Conservation (phyloP, 176 grass and related monocot genomes). For the Oropetium thomaeum region DNA sequence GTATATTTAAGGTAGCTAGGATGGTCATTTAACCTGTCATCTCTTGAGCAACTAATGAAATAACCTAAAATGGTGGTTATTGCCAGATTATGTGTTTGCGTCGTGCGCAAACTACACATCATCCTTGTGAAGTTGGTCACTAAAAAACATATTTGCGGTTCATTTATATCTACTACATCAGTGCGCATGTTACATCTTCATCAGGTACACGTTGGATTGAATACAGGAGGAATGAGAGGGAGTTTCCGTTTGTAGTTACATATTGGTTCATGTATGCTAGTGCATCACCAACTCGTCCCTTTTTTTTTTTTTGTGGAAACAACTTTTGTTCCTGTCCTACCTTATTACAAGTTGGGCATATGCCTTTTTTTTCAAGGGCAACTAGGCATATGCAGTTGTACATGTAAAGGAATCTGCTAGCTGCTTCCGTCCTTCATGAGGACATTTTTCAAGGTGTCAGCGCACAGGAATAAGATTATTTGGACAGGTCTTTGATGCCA, state of each 20-base stretch:
- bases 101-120: neutral
- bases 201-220: no score
- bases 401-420: slow-evolving; percentile 26
- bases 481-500: slow-evolving; percentile 49
- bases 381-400: slow-evolving; percentile 47
- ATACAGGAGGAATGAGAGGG: no score
- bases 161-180: no score
- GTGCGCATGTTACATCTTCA: neutral
- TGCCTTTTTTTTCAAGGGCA: no score
- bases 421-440: slow-evolving; percentile 37
- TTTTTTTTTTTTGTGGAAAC: no score
- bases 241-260: no score
- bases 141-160: no score
- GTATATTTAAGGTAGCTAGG: slow-evolving; percentile 14
- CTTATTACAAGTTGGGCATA: slow-evolving; percentile 49
- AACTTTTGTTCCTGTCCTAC: slow-evolving; percentile 33
- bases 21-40: neutral
- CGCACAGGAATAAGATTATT: slow-evolving; percentile 29
- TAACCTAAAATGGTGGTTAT: neutral
- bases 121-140: neutral
- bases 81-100: no score
- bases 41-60: neutral
- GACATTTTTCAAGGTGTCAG: slow-evolving; percentile 36
- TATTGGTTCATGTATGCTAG: neutral
- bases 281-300: no score